Evolutionary conservation across 176 grass and related monocot genomes (phyloP).

Genomic region (Pontederia crassipes): DNA sequence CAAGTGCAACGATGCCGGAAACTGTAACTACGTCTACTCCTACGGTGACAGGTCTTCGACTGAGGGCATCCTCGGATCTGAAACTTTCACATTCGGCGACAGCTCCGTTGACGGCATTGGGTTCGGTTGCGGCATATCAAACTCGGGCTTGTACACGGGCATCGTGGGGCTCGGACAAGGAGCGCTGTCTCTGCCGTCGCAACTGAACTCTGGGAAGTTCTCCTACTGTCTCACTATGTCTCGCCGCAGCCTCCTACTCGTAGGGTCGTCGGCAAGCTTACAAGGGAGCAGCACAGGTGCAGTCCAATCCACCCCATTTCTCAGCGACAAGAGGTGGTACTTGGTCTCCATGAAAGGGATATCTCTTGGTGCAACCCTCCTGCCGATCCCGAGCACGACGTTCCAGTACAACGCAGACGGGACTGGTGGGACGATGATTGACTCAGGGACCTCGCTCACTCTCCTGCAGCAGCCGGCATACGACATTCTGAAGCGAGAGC

Average conservation of each 20-base stretch:
- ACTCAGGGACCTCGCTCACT: constrained; percentile 47
- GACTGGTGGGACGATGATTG: constrained; percentile 38
- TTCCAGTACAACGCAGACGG: constrained; percentile 26
- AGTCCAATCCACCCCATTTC: constrained; percentile 38
- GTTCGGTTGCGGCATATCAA: not conserved
- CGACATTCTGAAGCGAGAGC: constrained; percentile 20
- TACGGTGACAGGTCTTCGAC: not conserved
- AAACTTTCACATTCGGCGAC: not conserved
- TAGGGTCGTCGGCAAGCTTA: constrained; percentile 37
- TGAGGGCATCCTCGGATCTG: not conserved
- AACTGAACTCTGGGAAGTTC: not conserved
- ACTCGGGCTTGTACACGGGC: not conserved
- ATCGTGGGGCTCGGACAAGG: not conserved
- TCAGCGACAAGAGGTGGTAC: constrained; percentile 33
- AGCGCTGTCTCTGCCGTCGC: not conserved
- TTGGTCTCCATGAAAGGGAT: constrained; percentile 51
- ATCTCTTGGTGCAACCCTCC: constrained; percentile 21
- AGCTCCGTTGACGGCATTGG: not conserved
- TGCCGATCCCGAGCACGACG: constrained; percentile 20
- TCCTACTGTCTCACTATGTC: constrained; percentile 2
- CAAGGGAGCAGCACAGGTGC: constrained; percentile 2
- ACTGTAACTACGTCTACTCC: constrained; percentile 30
- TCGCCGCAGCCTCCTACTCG: constrained; percentile 27
- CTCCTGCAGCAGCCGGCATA: constrained; percentile 28
- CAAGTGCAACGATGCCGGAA: not conserved